Conservation (phyloP, 352 stramenopile species). For the Phytophthora europaea region DNA sequence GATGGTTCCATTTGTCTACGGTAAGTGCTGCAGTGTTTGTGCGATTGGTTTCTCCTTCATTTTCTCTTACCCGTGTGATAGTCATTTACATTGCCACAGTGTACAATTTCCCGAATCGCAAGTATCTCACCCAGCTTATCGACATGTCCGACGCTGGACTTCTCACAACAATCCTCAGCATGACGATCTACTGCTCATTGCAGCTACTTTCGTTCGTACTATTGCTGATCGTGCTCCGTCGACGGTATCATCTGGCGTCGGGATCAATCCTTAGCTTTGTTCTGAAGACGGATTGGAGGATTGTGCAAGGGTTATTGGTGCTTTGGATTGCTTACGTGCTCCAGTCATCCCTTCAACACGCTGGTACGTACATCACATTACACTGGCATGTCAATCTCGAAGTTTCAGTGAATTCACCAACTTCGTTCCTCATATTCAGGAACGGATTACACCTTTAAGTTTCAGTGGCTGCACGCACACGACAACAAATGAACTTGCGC, state of each 20-base stretch:
- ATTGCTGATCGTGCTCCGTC: not conserved
- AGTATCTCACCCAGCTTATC: not conserved
- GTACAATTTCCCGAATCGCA: conserved; percentile 1
- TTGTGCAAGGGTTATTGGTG: not conserved
- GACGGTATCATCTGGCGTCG: not conserved
- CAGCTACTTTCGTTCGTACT: not conserved
- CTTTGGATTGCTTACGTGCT: not conserved
- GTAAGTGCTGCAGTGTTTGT: not conserved
- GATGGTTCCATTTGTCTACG: not conserved
- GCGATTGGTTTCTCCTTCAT: not conserved
- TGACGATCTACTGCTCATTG: not conserved
- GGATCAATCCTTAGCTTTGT: not conserved
- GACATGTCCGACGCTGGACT: not conserved
- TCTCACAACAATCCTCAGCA: not conserved
- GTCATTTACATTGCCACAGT: not conserved
- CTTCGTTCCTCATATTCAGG: not conserved
- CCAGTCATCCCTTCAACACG: not conserved
- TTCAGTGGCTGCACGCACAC: not conserved
- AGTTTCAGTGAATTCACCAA: not conserved
- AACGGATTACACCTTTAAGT: not conserved
- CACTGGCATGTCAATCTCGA: not conserved
- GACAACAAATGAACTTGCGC: not conserved
- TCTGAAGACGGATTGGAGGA: not conserved
- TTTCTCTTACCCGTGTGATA: not conserved
- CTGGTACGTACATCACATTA: not conserved